These are phyloP conservation scores for Colletotrichum sublineola DNA, from an alignment of 2,329 filamentous ascomycete species.

Conservation along the genomic window DNA sequence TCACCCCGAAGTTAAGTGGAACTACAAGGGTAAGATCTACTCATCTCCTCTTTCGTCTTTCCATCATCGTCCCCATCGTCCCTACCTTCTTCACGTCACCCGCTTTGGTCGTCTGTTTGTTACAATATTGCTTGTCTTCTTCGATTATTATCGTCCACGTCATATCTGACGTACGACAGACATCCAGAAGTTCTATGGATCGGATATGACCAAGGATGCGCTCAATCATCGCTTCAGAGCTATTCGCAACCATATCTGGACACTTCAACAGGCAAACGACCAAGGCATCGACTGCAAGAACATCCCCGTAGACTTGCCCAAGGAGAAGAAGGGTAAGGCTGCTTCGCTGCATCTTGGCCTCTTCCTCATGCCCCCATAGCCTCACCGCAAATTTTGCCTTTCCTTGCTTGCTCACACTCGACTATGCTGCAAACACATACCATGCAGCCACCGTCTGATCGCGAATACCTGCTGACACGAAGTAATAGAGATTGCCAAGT, in stretches of 20 bases:
- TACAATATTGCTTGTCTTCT: neutral
- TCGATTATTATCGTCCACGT: slow-evolving; percentile 4
- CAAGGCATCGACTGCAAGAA: slow-evolving; percentile 58
- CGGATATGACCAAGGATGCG: slow-evolving; percentile 61
- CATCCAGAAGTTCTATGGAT: slow-evolving; percentile 62
- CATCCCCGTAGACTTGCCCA: slow-evolving; percentile 54
- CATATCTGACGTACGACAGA: slow-evolving; percentile 51
- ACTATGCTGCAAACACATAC: no score
- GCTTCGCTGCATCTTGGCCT: neutral
- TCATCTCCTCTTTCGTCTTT: neutral
- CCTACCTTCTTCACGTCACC: slow-evolving; percentile 1
- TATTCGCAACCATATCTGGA: slow-evolving; percentile 57
- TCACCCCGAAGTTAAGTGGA: slow-evolving; percentile 66
- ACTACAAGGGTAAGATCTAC: slow-evolving; percentile 69
- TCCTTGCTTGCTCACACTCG: neutral
- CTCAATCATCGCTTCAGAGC: slow-evolving; percentile 67
- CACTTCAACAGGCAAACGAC: slow-evolving; percentile 54
- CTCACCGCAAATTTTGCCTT: neutral
- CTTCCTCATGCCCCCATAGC: neutral
- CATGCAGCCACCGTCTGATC: neutral
- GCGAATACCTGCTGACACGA: neutral
- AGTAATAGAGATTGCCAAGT: slow-evolving; percentile 67
- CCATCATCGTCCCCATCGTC: neutral
- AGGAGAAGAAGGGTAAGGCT: slow-evolving; percentile 57
- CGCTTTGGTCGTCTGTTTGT: neutral